A percentile compares a stretch with the other conserved stretches of the same genome.
These are phyloP conservation scores for Fusarium chaquense DNA, from an alignment of 2,329 filamentous ascomycete species.

Conservation along the genomic window DNA sequence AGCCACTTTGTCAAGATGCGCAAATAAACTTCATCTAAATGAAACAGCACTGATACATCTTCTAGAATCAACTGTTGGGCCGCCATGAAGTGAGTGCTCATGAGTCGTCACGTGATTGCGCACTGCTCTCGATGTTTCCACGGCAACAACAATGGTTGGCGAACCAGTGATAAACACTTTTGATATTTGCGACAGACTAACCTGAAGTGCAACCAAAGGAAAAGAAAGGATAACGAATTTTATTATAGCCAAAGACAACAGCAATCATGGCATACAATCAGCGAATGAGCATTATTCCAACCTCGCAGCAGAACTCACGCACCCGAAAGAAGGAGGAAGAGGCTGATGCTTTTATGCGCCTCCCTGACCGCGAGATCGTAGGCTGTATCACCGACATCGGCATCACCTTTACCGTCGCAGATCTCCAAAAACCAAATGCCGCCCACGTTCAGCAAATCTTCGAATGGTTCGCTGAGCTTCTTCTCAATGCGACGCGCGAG, in stretches of 20 bases:
- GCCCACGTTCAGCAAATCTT: constrained; percentile 97
- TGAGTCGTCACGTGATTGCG: constrained; percentile 38
- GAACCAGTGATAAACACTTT: constrained; percentile 39
- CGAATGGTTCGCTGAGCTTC: constrained; percentile 94
- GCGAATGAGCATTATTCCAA: constrained; percentile 71
- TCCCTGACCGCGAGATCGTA: constrained; percentile 83
- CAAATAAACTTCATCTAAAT: background rate
- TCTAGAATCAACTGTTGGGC: background rate
- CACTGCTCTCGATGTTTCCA: constrained; percentile 32
- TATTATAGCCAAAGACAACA: constrained; percentile 3
- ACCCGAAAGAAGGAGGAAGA: constrained; percentile 70
- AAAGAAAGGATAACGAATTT: constrained; percentile 5
- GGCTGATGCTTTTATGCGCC: constrained; percentile 69
- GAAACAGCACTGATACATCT: constrained; percentile 18
- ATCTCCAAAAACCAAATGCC: constrained; percentile 93
- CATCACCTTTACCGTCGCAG: constrained; percentile 85
- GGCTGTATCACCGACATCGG: constrained; percentile 98
- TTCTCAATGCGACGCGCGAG: constrained; percentile 93
- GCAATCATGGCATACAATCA: constrained; percentile 68
- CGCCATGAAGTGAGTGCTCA: background rate
- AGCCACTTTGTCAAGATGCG: constrained; percentile 31
- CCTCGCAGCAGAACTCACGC: constrained; percentile 63
- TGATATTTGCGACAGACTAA: constrained; percentile 25
- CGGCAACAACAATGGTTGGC: constrained; percentile 35
- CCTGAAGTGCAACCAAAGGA: constrained; percentile 6